Base-by-base conservation (phyloP, 2,329 filamentous ascomycete genomes). In the Sporothrix brasiliensis region DNA sequence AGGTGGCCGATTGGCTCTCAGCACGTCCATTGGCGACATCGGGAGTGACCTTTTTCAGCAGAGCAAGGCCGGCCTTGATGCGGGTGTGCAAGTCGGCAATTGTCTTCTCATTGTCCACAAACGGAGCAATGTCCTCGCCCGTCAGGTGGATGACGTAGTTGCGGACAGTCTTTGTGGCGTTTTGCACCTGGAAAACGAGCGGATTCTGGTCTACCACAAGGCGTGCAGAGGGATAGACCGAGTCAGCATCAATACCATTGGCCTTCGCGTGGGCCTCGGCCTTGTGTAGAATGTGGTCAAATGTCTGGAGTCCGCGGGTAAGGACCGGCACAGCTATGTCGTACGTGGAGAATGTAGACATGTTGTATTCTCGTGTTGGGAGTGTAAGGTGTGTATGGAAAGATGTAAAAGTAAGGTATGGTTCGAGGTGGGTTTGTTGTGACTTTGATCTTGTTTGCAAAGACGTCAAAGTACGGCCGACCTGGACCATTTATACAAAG, bases 111-210 rank as follows among this genome's bases (percentile, higher is more conserved):
- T 76, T 74, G 73, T 77, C 75, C 24, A 71, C 74, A 68, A 73
- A 76, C 1, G 68, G 71, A 7, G 72, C 73, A 1, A 73, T 21
- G 0, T 73, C 54, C 10, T 69, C 60, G 50, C 76, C 76, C 0
- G 75, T 75, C n/a, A 80, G 67, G 67, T 74, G 73, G 69, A 72
- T 70, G 66, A 80, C 61, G 70, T 74, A 73, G 60, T 73, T 74
- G 71, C 75, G 76, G 72, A 75, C 74, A 0, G 74, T 73, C 72
- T 77, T 76, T 69, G 76, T 77, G 16, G 75, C 76, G 61, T 74
- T 74, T 61, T 78, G 75, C 11, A 81, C 75, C 69, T 81, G 79
- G 74, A 79, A 79, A n/a, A 69, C 71, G n/a, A 82, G 75, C 7
- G 79, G 79, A 1, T 74, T 69, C 77, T 81, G 80, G 75, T 81